Percentiles rank a stretch among this genome's conserved stretches.
These are phyloP conservation scores for Favolaschia claudopus DNA, from an alignment of 768 basidiomycete species.

Conservation along the genomic window DNA sequence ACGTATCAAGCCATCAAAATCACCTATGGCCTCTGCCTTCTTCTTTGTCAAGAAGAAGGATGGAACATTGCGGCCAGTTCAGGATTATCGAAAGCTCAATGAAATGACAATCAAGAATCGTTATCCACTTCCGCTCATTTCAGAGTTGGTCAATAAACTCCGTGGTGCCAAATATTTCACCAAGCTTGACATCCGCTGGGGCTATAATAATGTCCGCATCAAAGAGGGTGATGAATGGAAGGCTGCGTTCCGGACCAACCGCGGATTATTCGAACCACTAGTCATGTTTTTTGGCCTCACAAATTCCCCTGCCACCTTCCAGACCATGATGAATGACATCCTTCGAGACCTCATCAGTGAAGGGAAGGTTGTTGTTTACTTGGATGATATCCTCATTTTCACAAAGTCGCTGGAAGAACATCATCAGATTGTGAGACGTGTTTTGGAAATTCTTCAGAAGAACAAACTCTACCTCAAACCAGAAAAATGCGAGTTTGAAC, in stretches of 20 bases:
- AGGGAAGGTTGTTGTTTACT: slow-evolving; percentile 38
- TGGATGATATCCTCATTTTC: slow-evolving; percentile 43
- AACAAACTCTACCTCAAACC: background rate
- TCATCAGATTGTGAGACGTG: background rate
- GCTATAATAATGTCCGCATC: too few species aligned
- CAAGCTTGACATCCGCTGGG: too few species aligned
- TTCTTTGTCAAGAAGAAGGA: too few species aligned
- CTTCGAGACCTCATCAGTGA: slow-evolving; percentile 34
- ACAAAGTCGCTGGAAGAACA: background rate
- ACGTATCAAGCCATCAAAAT: too few species aligned
- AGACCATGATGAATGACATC: slow-evolving; percentile 46
- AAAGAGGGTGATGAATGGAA: too few species aligned
- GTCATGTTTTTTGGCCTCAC: slow-evolving; percentile 52
- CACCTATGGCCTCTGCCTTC: too few species aligned
- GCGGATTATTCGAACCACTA: slow-evolving; percentile 46
- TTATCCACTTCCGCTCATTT: slow-evolving; percentile 44
- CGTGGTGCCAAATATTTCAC: too few species aligned
- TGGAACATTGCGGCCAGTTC: too few species aligned
- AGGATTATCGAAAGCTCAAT: too few species aligned
- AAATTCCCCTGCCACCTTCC: slow-evolving; percentile 39
- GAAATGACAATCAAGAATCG: slow-evolving; percentile 38
- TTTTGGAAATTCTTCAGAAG: background rate
- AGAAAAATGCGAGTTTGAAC: background rate
- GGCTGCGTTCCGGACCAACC: too few species aligned
- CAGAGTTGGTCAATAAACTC: slow-evolving; percentile 40